phyloP scores from a whole-genome alignment of 805 yeast species.

The Cyberlindnera saturnus region DNA sequence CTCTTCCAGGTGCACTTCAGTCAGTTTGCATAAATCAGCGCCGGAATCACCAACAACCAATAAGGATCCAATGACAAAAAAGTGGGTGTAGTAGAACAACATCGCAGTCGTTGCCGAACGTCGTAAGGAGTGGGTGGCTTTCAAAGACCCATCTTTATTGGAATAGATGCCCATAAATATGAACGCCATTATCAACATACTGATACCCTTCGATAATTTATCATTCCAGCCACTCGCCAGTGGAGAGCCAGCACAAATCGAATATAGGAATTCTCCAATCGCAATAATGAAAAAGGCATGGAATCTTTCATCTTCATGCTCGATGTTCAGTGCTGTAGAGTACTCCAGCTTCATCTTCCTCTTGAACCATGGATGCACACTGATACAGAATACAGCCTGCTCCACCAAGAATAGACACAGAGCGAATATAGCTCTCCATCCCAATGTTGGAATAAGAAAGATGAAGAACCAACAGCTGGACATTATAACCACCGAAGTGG shows the following conservation, averaged over 20 bases:
- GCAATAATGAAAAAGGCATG: slow-evolving; percentile 57
- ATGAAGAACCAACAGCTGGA: slow-evolving; percentile 44
- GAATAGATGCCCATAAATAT: slow-evolving; percentile 47
- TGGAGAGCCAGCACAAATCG: slow-evolving; percentile 43
- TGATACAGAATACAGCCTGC: slow-evolving; percentile 27
- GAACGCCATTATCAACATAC: slow-evolving; percentile 43
- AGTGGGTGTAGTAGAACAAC: slow-evolving; percentile 40
- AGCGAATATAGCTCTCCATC: slow-evolving; percentile 42
- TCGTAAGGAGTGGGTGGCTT: slow-evolving; percentile 50
- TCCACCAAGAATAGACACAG: slow-evolving; percentile 38
- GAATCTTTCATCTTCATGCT: slow-evolving; percentile 59
- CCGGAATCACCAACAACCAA: slow-evolving; percentile 57
- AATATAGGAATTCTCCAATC: slow-evolving; percentile 56
- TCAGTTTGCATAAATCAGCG: slow-evolving; percentile 37
- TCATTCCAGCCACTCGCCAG: slow-evolving; percentile 37
- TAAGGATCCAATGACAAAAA: slow-evolving; percentile 45
- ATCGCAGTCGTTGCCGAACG: slow-evolving; percentile 40
- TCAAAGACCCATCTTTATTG: slow-evolving; percentile 43
- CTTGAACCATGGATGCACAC: slow-evolving; percentile 40
- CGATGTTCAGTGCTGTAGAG: slow-evolving; percentile 58
- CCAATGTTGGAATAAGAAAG: slow-evolving; percentile 36
- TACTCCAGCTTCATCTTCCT: slow-evolving; percentile 38
- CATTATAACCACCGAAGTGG: slow-evolving; percentile 27
- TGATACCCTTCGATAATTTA: slow-evolving; percentile 42
- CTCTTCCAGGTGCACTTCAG: slow-evolving; percentile 19